A percentile compares a stretch with the other conserved stretches of the same genome.
Evolutionary conservation across 1,284 basidiomycete species (phyloP).

Genomic region (Apiotrichum mycotoxinovorans): DNA sequence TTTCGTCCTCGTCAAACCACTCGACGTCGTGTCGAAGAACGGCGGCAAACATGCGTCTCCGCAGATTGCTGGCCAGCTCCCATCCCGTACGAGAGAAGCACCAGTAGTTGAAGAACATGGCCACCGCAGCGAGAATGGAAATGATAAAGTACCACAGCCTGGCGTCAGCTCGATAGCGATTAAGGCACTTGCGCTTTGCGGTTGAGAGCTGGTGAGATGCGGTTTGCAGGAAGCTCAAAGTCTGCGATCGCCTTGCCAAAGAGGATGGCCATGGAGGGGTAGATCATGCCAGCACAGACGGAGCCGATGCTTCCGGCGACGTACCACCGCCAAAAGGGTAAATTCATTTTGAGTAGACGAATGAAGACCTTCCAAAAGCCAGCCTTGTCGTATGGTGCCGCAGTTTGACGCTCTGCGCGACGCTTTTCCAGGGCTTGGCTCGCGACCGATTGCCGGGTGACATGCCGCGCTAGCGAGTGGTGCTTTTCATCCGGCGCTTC

Average conservation of each 20-base stretch:
- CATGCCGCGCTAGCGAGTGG: not conserved
- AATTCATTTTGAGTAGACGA: conserved; percentile 29
- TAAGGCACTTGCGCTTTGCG: no score
- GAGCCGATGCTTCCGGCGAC: conserved; percentile 36
- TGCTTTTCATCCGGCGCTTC: not conserved
- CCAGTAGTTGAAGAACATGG: conserved; percentile 62
- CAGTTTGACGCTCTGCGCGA: not conserved
- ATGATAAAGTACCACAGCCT: conserved; percentile 76
- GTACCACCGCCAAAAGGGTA: conserved; percentile 42
- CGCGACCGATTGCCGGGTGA: not conserved
- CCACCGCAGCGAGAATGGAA: conserved; percentile 62
- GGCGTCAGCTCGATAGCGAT: conserved; percentile 27
- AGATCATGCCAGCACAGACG: conserved; percentile 63
- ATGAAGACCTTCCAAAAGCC: conserved; percentile 7
- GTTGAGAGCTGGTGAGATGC: no score
- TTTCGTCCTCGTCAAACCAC: conserved; percentile 81
- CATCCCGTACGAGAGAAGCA: conserved; percentile 65
- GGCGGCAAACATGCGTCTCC: conserved; percentile 66
- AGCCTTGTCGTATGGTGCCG: no score
- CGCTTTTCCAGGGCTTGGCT: not conserved
- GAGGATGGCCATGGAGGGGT: conserved; percentile 80
- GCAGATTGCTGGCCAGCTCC: conserved; percentile 63
- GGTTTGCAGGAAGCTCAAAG: conserved; percentile 57
- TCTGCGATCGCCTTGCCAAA: conserved; percentile 65
- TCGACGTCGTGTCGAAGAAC: conserved; percentile 81